Conservation (phyloP, 2,329 filamentous ascomycete genomes). For the Verticillium longisporum region DNA sequence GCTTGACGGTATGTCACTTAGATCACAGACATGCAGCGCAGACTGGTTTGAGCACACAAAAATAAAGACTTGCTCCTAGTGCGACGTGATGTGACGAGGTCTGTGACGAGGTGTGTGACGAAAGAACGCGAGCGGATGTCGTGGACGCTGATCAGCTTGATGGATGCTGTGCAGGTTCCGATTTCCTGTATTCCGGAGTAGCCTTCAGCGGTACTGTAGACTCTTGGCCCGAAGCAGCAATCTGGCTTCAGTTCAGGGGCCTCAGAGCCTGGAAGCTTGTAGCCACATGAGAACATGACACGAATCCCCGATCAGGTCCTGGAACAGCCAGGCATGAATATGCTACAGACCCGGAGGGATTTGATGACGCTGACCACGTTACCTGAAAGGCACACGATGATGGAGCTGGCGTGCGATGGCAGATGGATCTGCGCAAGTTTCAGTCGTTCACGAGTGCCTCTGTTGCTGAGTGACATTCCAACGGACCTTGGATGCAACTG, state of each 20-base stretch:
- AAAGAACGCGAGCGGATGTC: no score
- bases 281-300: neutral
- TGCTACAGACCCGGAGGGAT: no score
- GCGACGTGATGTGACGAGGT: no score
- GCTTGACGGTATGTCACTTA: neutral
- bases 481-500: neutral
- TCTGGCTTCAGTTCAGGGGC: no score
- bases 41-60: no score
- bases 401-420: neutral
- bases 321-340: no score
- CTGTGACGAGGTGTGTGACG: no score
- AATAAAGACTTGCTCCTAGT: no score
- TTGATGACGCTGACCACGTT: no score
- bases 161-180: neutral
- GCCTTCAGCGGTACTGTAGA: neutral
- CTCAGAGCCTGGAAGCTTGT: neutral
- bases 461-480: neutral
- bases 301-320: neutral
- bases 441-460: neutral
- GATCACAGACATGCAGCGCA: no score
- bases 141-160: no score
- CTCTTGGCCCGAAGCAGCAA: neutral
- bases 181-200: neutral
- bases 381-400: no score
- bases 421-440: neutral